Base-by-base conservation (phyloP, 805 yeast genomes). In the Komagataella ulmi region DNA sequence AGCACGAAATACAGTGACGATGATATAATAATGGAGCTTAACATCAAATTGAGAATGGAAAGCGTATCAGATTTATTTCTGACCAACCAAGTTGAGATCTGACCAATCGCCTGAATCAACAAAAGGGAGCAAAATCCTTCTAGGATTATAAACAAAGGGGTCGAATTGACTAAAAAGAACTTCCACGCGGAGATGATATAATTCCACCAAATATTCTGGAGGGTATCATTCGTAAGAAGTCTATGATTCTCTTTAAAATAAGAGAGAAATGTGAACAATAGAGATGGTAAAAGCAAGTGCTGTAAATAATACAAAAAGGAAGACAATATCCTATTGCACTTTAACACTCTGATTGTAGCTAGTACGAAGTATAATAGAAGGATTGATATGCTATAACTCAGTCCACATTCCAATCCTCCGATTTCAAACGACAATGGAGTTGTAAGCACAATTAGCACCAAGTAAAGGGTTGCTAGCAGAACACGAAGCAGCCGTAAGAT, bases 61-160 rank as follows among this genome's bases (percentile, higher is more conserved):
- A 95, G 86, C 40, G 80, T 69, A 59, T 89, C 96, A 4, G 88
- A 80, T 56, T 77, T 79, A 53, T 74, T 60, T 51, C 65, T 64
- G 19, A 82, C 78, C 47, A 88, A 69, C 84, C 90, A 83, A 55
- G 77, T 75, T 51, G 86, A 75, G 7, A 87, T 80, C 59, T 89
- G 89, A 7, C 98, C 97, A 46, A 87, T 76, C 12, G 96, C 87
- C 68, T 93, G 99, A 54, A 93, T 88, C n/a, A 88, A 82, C 52
- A 93, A 72, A 23, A 93, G 76, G 0, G 97, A 81, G 66, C 97
- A 95, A 58, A 93, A 83, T 1, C 99, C 99, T 68, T 93, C 99
- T 50, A 90, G 69, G 17, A 89, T 73, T 0, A 97, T 87, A 66
- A 93, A 91, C 48, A 87, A 71, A 1, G 97, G 93, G 0, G 99